phyloP scores from a whole-genome alignment of 768 basidiomycete species.

The Termitomyces sp. region DNA sequence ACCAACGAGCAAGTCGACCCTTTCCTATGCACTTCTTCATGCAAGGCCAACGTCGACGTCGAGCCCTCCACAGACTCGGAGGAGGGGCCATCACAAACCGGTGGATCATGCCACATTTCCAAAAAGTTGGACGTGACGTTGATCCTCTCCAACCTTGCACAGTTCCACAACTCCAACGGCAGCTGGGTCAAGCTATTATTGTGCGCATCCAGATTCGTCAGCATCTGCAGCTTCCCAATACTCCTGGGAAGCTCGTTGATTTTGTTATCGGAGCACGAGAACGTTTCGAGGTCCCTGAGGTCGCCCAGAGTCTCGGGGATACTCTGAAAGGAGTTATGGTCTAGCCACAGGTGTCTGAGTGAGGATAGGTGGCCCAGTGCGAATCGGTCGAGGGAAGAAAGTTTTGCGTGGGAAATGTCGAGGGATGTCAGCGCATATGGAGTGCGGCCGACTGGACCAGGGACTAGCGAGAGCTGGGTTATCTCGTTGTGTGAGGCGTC shows the following conservation, averaged over 20 bases:
- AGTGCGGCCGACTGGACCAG: conserved; percentile 36
- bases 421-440: conserved; percentile 65
- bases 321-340: conserved; percentile 81
- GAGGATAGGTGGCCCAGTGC: conserved; percentile 69
- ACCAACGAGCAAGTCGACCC: conserved; percentile 26
- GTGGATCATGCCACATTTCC: conserved; percentile 65
- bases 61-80: not conserved
- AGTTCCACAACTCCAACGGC: conserved; percentile 79
- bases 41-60: conserved; percentile 13
- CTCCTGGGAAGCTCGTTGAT: conserved; percentile 69
- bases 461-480: conserved; percentile 64
- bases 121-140: conserved; percentile 90
- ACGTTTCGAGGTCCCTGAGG: conserved; percentile 59
- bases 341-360: conserved; percentile 67
- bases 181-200: conserved; percentile 84
- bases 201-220: conserved; percentile 80
- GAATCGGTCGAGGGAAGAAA: conserved; percentile 75
- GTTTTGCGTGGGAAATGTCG: conserved; percentile 84
- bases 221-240: conserved; percentile 70
- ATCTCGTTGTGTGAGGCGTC: conserved; percentile 88
- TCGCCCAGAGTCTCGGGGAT: conserved; percentile 83
- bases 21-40: conserved; percentile 24
- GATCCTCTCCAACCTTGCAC: conserved; percentile 61
- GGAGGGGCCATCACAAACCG: conserved; percentile 12
- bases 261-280: conserved; percentile 91